Percentiles rank a stretch among this genome's conserved stretches.
phyloP scores from a whole-genome alignment of 1,139 yeast species.

The Candida tropicalis region DNA sequence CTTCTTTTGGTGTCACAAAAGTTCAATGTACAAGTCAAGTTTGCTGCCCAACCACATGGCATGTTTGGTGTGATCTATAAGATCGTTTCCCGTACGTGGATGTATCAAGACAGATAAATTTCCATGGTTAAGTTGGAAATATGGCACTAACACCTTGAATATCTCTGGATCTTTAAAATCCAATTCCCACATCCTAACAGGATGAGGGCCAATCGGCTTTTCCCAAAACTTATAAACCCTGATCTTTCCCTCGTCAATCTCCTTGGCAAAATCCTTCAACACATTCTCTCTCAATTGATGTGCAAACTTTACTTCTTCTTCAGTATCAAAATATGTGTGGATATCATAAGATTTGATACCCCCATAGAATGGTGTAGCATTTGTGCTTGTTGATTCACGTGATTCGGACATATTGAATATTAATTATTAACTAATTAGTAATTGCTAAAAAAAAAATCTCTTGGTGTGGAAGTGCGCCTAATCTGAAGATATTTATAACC shows the following conservation, averaged over 20 bases:
- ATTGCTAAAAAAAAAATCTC: no score
- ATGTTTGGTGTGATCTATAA: constrained; percentile 51
- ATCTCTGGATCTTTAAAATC: constrained; percentile 38
- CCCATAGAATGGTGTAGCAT: constrained; percentile 26
- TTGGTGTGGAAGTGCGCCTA: background rate
- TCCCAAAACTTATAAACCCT: constrained; percentile 52
- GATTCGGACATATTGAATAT: background rate
- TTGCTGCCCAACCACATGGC: constrained; percentile 59
- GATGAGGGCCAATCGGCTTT: constrained; percentile 60
- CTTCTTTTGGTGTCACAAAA: constrained; percentile 10
- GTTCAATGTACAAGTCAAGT: constrained; percentile 21
- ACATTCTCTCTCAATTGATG: constrained; percentile 43
- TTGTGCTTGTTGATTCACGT: background rate
- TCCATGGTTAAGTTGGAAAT: constrained; percentile 56
- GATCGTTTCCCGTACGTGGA: constrained; percentile 45
- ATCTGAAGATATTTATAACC: background rate
- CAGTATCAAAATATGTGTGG: constrained; percentile 55
- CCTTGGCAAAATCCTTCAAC: constrained; percentile 44
- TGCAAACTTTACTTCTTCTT: constrained; percentile 38
- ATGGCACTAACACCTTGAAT: constrained; percentile 31
- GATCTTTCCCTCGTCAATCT: constrained; percentile 44
- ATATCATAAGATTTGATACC: constrained; percentile 49
- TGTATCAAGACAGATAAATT: constrained; percentile 54
- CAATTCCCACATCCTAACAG: constrained; percentile 47
- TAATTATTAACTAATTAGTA: constrained; percentile 2